These are phyloP conservation scores for Fusarium neocosmosporiellum DNA, from an alignment of 2,329 filamentous ascomycete genomes.

Conservation along the genomic window DNA sequence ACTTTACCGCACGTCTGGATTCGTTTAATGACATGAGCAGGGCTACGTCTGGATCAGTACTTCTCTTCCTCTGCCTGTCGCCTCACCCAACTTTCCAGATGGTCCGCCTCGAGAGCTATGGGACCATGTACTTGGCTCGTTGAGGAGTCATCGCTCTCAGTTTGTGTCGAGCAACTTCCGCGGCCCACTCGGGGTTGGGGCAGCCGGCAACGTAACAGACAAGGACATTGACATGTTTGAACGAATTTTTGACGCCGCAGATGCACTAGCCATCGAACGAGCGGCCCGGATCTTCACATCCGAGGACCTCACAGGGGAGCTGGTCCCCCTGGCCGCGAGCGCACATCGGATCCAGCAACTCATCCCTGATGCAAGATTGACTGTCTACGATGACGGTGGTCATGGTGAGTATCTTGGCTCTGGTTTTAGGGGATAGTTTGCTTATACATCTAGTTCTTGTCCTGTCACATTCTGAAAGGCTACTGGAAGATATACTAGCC, in stretches of 20 bases:
- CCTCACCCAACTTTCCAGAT: not conserved
- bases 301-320: not conserved
- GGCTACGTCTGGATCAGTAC: not conserved
- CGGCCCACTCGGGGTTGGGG: not conserved
- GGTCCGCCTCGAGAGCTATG: not conserved
- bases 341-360: not conserved
- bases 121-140: not conserved
- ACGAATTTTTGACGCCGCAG: not conserved
- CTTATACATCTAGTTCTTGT: not conserved
- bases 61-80: not conserved
- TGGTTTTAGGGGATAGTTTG: not conserved
- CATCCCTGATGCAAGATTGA: not conserved
- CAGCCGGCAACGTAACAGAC: not conserved
- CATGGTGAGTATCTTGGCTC: not conserved
- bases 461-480: not conserved
- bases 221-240: not conserved
- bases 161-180: not conserved
- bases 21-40: not conserved
- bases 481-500: not conserved
- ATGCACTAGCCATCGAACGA: not conserved
- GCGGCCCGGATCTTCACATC: not conserved
- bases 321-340: not conserved
- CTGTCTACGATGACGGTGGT: not conserved
- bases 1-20: not conserved
- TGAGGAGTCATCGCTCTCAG: not conserved